phyloP scores from a whole-genome alignment of 768 basidiomycete species.

The Strobilomyces echinocephalus region DNA sequence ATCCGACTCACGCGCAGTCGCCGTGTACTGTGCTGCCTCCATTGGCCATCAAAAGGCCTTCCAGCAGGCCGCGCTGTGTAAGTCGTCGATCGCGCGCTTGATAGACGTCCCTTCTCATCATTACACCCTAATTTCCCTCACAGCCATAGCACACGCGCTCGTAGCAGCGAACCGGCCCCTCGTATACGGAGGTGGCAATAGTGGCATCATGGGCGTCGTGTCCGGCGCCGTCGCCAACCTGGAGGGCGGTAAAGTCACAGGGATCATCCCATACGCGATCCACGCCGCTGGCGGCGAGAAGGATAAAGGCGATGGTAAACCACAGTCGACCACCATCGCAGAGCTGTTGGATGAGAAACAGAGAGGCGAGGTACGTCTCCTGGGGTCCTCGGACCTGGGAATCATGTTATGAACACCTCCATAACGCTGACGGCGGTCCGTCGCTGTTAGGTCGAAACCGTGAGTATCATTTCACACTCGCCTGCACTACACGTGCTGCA shows the following conservation, averaged over 20 bases:
- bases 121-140: neutral
- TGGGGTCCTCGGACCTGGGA: neutral
- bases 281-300: constrained; percentile 58
- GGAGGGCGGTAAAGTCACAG: constrained; percentile 67
- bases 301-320: constrained; percentile 38
- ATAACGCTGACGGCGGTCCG: constrained; percentile 9
- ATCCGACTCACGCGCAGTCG: constrained; percentile 43
- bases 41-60: constrained; percentile 59
- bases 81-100: constrained; percentile 28
- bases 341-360: constrained; percentile 28
- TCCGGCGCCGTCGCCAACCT: constrained; percentile 55
- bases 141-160: constrained; percentile 73
- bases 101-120: neutral
- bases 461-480: constrained; percentile 9
- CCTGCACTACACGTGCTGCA: constrained; percentile 2
- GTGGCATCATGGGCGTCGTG: constrained; percentile 84
- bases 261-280: constrained; percentile 78
- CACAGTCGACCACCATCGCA: constrained; percentile 16
- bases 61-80: constrained; percentile 64
- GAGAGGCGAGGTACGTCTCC: constrained; percentile 32
- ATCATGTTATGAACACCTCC: neutral
- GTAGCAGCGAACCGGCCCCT: constrained; percentile 56
- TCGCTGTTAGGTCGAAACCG: constrained; percentile 29
- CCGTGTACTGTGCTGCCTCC: constrained; percentile 83
- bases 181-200: constrained; percentile 82